Evolutionary conservation across 2,329 filamentous ascomycete genomes (phyloP).

Genomic region (Aureobasidium sp.): DNA sequence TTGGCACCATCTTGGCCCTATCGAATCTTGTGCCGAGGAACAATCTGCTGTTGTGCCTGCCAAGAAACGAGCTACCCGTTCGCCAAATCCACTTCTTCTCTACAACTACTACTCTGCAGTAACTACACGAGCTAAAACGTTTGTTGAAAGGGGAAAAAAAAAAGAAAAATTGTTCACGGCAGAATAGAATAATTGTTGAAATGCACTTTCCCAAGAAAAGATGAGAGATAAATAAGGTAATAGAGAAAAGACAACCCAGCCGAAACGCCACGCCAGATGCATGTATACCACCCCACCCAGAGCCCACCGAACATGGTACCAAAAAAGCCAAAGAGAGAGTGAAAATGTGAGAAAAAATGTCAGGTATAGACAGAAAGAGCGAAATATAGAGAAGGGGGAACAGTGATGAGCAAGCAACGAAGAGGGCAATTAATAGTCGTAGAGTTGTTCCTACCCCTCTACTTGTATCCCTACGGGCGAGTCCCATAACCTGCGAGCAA

Average conservation of each 20-base stretch:
- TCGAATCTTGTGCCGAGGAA: no score
- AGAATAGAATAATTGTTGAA: neutral
- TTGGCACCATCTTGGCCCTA: no score
- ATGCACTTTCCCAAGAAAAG: neutral
- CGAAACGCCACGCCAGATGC: constrained; percentile 7
- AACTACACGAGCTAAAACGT: no score
- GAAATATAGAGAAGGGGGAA: neutral
- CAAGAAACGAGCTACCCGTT: no score
- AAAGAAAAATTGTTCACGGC: neutral
- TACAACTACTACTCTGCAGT: no score
- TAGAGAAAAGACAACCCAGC: neutral
- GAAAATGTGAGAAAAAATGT: neutral
- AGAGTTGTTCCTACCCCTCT: constrained; percentile 1
- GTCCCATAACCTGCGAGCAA: constrained; percentile 33
- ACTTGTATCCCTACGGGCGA: constrained; percentile 11
- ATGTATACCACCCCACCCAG: neutral
- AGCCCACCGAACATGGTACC: neutral
- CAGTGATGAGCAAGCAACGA: neutral
- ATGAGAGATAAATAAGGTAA: neutral
- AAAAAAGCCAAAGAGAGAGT: neutral
- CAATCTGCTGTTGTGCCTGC: no score
- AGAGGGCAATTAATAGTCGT: neutral
- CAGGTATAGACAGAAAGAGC: neutral
- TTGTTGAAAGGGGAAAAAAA: no score
- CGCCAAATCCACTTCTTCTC: no score